These are phyloP conservation scores for Stenogyne calaminthoides DNA, from an alignment of 305 asterid species.

Conservation along the genomic window DNA sequence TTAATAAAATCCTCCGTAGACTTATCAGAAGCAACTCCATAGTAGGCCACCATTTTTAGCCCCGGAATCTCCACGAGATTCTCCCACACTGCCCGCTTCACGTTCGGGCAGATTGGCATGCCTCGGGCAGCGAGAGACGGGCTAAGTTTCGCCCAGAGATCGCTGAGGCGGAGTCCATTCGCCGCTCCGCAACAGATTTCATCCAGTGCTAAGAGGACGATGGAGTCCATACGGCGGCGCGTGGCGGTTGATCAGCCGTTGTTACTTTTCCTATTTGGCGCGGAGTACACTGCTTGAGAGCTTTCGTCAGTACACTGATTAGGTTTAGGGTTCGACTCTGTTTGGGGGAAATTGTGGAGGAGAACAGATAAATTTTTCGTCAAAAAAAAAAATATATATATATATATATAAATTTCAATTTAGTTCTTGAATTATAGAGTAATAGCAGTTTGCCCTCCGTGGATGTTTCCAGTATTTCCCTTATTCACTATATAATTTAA, in stretches of 20 bases:
- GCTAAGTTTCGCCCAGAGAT: conserved; percentile 69
- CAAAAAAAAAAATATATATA: no score
- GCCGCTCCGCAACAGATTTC: conserved; percentile 75
- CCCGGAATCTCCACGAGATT: conserved; percentile 68
- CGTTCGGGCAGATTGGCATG: conserved; percentile 57
- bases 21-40: conserved; percentile 33
- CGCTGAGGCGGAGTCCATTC: conserved; percentile 56
- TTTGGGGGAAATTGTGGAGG: conserved; percentile 20
- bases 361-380: background rate
- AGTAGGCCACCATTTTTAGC: conserved; percentile 47
- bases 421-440: conserved; percentile 11
- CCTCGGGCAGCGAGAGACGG: conserved; percentile 48
- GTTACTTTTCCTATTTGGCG: conserved; percentile 31
- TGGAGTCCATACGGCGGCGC: conserved; percentile 65
- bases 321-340: conserved; percentile 56
- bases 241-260: conserved; percentile 30
- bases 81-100: conserved; percentile 78
- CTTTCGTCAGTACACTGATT: background rate
- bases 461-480: background rate
- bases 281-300: conserved; percentile 32
- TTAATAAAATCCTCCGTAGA: conserved; percentile 37
- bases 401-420: no score
- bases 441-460: background rate
- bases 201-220: conserved; percentile 70
- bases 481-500: no score